phyloP scores from a whole-genome alignment of 371 early-diverging fungal species.

The Mucor velutinosus region DNA sequence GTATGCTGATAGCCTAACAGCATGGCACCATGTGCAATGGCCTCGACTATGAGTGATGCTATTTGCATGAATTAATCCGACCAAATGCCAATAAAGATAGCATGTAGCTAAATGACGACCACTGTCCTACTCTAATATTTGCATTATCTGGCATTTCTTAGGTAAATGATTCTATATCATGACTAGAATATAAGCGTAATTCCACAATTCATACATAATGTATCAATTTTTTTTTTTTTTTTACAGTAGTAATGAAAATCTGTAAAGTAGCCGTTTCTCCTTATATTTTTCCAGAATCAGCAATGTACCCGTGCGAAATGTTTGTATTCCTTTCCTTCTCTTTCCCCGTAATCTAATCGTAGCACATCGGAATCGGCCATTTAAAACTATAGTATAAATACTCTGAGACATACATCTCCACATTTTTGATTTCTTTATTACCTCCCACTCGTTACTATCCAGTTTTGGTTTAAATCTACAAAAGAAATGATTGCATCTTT shows the following conservation, averaged over 20 bases:
- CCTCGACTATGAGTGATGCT: no score
- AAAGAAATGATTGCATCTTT: neutral
- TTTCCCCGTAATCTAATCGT: neutral
- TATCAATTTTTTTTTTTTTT: no score
- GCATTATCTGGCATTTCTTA: no score
- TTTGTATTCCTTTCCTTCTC: neutral
- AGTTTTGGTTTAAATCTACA: neutral
- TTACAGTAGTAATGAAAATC: neutral
- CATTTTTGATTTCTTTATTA: neutral
- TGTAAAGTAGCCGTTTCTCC: neutral
- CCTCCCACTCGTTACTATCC: neutral
- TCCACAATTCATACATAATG: no score
- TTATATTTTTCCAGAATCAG: neutral
- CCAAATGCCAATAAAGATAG: no score
- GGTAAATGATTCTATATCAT: no score
- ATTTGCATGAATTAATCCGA: no score
- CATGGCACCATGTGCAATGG: no score
- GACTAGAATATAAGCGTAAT: no score
- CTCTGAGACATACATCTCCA: neutral
- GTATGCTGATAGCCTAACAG: no score
- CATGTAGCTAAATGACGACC: no score
- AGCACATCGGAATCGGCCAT: constrained; percentile 5
- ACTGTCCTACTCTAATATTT: no score
- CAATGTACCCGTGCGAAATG: neutral
- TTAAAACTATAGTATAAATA: neutral